Conservation (phyloP, 2,329 filamentous ascomycete genomes). For the Fusarium sp. region DNA sequence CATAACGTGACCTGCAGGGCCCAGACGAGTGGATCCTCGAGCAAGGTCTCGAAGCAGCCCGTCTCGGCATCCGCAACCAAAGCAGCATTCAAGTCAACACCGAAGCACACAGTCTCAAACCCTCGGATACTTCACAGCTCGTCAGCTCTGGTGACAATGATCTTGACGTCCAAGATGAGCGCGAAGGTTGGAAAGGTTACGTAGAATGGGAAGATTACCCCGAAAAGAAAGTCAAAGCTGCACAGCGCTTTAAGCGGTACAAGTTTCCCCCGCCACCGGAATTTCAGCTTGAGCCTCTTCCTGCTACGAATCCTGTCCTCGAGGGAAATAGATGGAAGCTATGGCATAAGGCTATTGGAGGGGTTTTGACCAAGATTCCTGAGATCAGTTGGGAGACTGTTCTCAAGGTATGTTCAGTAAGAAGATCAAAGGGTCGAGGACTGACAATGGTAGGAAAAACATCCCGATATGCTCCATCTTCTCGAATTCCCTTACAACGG, state of each 20-base stretch:
- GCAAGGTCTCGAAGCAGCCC: conserved; percentile 59
- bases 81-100: conserved; percentile 10
- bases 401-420: conserved; percentile 44
- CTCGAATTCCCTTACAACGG: conserved; percentile 73
- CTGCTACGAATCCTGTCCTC: conserved; percentile 67
- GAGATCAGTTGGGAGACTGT: conserved; percentile 69
- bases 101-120: neutral
- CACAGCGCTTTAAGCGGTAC: conserved; percentile 56
- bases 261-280: conserved; percentile 57
- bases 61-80: conserved; percentile 24
- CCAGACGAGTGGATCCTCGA: conserved; percentile 65
- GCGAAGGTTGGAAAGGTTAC: conserved; percentile 59
- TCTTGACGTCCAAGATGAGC: conserved; percentile 41
- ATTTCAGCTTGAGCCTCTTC: conserved; percentile 66
- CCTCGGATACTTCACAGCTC: neutral
- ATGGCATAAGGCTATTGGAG: conserved; percentile 64
- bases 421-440: too few species aligned
- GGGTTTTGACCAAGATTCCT: conserved; percentile 57
- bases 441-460: conserved; percentile 57
- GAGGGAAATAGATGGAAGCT: conserved; percentile 66
- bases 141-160: conserved; percentile 39
- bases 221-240: conserved; percentile 70
- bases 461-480: conserved; percentile 69
- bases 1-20: conserved; percentile 24
- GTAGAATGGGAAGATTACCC: conserved; percentile 78